A percentile compares a stretch with the other conserved stretches of the same genome.
phyloP scores from a whole-genome alignment of 768 basidiomycete genomes.

The Mycena leptocephala region DNA sequence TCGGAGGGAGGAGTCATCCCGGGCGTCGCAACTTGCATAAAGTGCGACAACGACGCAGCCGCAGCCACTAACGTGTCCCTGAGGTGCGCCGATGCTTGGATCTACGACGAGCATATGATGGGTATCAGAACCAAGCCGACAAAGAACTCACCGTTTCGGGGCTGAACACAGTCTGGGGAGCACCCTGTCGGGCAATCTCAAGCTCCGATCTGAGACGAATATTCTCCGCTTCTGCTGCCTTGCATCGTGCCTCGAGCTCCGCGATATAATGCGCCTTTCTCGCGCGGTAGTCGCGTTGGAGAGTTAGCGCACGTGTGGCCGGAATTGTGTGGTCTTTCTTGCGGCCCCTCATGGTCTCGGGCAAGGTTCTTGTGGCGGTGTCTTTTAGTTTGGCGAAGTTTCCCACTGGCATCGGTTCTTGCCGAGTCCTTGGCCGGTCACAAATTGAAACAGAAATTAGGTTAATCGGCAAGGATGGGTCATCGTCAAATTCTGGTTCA shows the following conservation, averaged over 20 bases:
- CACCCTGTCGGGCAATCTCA: conserved; percentile 57
- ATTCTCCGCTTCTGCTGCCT: conserved; percentile 72
- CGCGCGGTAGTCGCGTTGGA: conserved; percentile 78
- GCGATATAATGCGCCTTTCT: conserved; percentile 71
- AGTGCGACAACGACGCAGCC: conserved; percentile 66
- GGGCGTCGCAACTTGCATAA: conserved; percentile 38
- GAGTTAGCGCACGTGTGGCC: conserved; percentile 70
- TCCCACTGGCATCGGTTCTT: no score
- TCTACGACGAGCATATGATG: conserved; percentile 51
- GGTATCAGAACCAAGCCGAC: accelerated
- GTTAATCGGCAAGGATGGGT: no score
- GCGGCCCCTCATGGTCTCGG: no score
- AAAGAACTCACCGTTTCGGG: not conserved
- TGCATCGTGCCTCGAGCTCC: conserved; percentile 70
- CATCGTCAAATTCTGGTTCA: no score
- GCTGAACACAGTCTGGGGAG: conserved; percentile 45
- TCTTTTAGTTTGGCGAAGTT: no score
- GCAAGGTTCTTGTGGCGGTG: no score
- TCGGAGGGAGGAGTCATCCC: no score
- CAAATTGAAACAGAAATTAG: no score
- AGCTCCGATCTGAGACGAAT: conserved; percentile 65
- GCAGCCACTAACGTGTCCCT: conserved; percentile 64
- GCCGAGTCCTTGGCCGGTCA: no score
- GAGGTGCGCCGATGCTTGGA: conserved; percentile 68
- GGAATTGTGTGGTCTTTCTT: conserved; percentile 77